Evolutionary conservation across 192 early-diverging fungal genomes (phyloP), one percentile per base, ranked within the genome.

Genomic region (Coemansia sp.): DNA sequence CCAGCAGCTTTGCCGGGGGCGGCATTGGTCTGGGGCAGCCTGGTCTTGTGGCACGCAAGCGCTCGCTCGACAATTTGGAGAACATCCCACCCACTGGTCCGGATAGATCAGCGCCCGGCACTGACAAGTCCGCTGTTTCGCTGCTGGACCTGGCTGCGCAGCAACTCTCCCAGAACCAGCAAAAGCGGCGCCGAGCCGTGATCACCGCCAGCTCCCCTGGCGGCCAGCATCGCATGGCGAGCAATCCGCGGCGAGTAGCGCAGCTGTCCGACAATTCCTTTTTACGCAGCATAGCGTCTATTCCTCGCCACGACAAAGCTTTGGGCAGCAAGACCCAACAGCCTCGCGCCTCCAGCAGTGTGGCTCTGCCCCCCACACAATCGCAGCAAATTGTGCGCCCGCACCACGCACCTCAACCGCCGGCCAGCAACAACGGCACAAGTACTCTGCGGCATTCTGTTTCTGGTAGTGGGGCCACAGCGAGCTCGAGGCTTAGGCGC

Each of bases 121-220:
- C n/a, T 16, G 68, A 70, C n/a, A 70, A 70, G 65, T 53, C 71
- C 0, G 42, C 64, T 11, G 42, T 73, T n/a, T 79, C 76, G 68
- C 68, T 79, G 53, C 68, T 79, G 10, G 72, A 74, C 65, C 16
- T 79, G 20, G 57, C 77, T 7, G 77, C 77, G 37, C 66, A 69
- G 60, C 77, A 79, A 61, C 71, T 65, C 5, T 73, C 77, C 8
- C 77, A 79, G 65, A 73, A 42, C 48, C 76, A 78, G 57, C 76
- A 68, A 48, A 79, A 79, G 68, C 68, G 70, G 12, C 71, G 72
- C 28, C 72, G 77, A 58, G 73, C 72, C 18, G 68, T 65, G 21
- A 67, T 74, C 39, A 73, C 72, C 0, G 71, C 72, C 53, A 74
- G 77, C 77, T 79, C 77, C 28, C 77, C 77, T 13, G 72, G 77